phyloP scores from a whole-genome alignment of 306 rosid genomes.

The Morella rubra region DNA sequence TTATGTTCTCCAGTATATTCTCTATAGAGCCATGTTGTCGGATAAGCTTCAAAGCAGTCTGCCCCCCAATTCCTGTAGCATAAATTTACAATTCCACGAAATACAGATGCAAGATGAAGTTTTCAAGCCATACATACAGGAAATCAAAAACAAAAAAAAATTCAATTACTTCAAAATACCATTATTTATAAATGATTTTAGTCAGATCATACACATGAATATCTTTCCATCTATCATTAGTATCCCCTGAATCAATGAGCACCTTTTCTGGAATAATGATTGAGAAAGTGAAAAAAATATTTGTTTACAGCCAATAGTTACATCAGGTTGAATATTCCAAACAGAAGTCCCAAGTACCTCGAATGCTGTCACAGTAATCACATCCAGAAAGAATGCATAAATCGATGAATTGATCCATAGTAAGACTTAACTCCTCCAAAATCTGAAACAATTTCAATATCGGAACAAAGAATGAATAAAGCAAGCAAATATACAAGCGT shows the following conservation, averaged over 20 bases:
- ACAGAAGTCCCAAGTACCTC: slow-evolving; percentile 58
- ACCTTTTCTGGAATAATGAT: background rate
- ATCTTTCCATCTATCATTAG: background rate
- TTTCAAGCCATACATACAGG: background rate
- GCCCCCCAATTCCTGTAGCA: slow-evolving; percentile 90
- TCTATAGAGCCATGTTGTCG: slow-evolving; percentile 95
- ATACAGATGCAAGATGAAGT: slow-evolving; percentile 22
- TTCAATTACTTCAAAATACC: background rate
- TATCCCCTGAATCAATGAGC: background rate
- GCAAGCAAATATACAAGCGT: background rate
- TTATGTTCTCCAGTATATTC: slow-evolving; percentile 75
- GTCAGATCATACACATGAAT: background rate
- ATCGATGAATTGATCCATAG: slow-evolving; percentile 95
- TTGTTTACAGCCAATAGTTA: background rate
- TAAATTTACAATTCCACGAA: slow-evolving; percentile 17
- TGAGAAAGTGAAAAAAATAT: background rate
- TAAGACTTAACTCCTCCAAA: slow-evolving; percentile 80
- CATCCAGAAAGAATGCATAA: slow-evolving; percentile 97
- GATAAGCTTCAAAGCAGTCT: slow-evolving; percentile 88
- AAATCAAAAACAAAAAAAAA: background rate
- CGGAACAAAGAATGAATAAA: slow-evolving; percentile 23
- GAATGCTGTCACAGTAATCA: slow-evolving; percentile 87
- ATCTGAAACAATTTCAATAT: slow-evolving; percentile 48
- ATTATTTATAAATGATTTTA: background rate
- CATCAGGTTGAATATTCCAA: background rate